Conservation (phyloP, 2,329 filamentous ascomycete species). For the Polytolypa hystricis region DNA sequence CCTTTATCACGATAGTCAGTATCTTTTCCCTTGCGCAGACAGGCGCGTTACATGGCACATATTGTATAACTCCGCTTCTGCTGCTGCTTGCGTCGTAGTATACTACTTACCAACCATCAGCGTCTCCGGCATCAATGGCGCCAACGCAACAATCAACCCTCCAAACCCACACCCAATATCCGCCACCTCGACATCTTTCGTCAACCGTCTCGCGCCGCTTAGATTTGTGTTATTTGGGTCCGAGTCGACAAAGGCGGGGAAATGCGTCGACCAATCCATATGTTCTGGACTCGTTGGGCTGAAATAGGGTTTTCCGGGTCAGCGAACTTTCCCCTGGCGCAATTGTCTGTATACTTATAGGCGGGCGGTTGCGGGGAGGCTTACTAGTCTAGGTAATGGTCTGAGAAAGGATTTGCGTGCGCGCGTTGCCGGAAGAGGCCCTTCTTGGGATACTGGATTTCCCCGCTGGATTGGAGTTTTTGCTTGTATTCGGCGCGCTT, state of each 20-base stretch:
- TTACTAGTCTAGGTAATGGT: constrained; percentile 82
- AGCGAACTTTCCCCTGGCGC: too few relatives aligned
- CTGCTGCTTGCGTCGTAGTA: too few relatives aligned
- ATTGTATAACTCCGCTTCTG: too few relatives aligned
- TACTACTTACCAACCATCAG: constrained; percentile 61
- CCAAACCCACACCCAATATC: constrained; percentile 98
- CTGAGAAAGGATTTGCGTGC: constrained; percentile 96
- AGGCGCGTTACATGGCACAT: too few relatives aligned
- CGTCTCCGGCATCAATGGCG: constrained; percentile 67
- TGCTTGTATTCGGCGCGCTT: constrained; percentile 57
- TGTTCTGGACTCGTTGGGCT: constrained; percentile 67
- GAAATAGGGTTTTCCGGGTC: constrained; percentile 5
- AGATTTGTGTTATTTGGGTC: constrained; percentile 24
- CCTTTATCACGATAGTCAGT: too few relatives aligned
- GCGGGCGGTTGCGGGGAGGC: constrained; percentile 25
- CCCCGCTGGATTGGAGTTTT: constrained; percentile 26
- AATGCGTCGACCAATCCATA: constrained; percentile 88
- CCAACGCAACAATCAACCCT: constrained; percentile 74
- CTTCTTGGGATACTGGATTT: constrained; percentile 62
- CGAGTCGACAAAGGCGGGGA: constrained; percentile 56
- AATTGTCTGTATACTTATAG: too few relatives aligned
- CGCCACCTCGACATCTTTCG: constrained; percentile 73
- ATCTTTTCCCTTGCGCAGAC: too few relatives aligned
- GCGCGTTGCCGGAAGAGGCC: constrained; percentile 93
- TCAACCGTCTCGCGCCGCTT: constrained; percentile 33